These are phyloP conservation scores for Cladophialophora immunda DNA, from an alignment of 2,329 filamentous ascomycete species.

Conservation along the genomic window DNA sequence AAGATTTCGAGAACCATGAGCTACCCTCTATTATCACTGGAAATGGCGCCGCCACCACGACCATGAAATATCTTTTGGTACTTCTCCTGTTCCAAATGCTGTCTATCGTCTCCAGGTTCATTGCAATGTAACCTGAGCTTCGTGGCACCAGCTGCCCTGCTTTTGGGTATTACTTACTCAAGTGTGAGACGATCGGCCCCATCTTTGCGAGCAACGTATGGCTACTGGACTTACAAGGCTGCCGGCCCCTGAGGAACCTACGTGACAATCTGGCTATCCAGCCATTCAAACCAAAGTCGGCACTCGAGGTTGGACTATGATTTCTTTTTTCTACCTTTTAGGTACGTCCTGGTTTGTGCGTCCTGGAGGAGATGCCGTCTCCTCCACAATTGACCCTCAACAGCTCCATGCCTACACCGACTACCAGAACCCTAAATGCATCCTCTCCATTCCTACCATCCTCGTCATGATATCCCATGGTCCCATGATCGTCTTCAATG, in stretches of 20 bases:
- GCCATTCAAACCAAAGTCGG: neutral
- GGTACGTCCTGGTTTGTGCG: neutral
- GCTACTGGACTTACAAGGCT: neutral
- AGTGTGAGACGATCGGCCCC: too few species aligned
- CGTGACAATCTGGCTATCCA: neutral
- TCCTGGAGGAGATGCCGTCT: too few species aligned
- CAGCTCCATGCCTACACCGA: constrained; percentile 39
- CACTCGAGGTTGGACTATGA: neutral
- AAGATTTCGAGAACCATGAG: too few species aligned
- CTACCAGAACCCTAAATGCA: constrained; percentile 31
- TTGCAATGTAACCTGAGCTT: too few species aligned
- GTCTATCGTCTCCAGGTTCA: too few species aligned
- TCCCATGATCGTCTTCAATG: neutral
- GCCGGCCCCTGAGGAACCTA: neutral
- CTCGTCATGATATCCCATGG: neutral
- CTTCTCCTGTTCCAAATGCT: too few species aligned
- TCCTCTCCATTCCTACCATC: constrained; percentile 6
- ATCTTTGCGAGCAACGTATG: too few species aligned
- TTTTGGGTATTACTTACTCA: too few species aligned
- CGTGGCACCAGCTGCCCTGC: too few species aligned
- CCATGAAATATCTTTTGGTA: too few species aligned
- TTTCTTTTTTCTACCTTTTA: neutral
- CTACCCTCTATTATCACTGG: too few species aligned
- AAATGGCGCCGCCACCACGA: too few species aligned
- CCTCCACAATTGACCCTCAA: constrained; percentile 13